Percentiles rank a stretch among this genome's conserved stretches.
These are phyloP conservation scores for Aethionema arabicum DNA, from an alignment of 345 rosid genomes.

Conservation along the genomic window DNA sequence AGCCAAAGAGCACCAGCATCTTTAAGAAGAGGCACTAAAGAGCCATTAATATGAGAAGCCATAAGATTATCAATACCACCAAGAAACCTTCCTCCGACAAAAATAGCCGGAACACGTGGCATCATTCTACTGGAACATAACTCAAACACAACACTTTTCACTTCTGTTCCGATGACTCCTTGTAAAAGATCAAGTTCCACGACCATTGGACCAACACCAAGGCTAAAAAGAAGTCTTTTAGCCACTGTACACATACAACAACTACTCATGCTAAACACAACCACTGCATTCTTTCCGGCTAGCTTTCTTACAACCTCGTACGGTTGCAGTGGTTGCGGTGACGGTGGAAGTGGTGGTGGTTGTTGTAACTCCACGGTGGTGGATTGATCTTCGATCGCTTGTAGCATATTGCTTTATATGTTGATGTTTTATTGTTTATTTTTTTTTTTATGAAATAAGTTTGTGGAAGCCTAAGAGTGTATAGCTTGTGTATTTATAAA, in stretches of 20 bases:
- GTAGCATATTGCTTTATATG: neutral
- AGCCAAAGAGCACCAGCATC: conserved; percentile 89
- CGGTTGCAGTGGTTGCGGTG: conserved; percentile 16
- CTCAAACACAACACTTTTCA: conserved; percentile 45
- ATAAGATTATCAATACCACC: conserved; percentile 75
- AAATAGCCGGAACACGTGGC: conserved; percentile 59
- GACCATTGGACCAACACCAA: conserved; percentile 68
- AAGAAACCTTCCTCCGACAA: conserved; percentile 66
- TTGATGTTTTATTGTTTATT: too few species aligned
- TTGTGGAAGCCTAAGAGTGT: too few species aligned
- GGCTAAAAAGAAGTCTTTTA: conserved; percentile 72
- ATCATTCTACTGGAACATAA: conserved; percentile 23
- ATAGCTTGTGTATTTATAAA: too few species aligned
- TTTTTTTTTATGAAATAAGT: too few species aligned
- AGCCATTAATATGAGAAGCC: conserved; percentile 76
- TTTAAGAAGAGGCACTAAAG: conserved; percentile 69
- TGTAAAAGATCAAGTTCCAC: conserved; percentile 58
- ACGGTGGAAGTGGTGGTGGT: conserved; percentile 18
- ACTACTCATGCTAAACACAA: conserved; percentile 64
- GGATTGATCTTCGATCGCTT: neutral
- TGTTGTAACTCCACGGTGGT: conserved; percentile 23
- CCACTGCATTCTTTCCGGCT: conserved; percentile 59
- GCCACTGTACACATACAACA: conserved; percentile 92
- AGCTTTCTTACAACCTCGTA: conserved; percentile 54
- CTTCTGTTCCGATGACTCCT: conserved; percentile 37